Evolutionary conservation across 108 stramenopile species (phyloP).

Genomic region (Bacterosira constricta): DNA sequence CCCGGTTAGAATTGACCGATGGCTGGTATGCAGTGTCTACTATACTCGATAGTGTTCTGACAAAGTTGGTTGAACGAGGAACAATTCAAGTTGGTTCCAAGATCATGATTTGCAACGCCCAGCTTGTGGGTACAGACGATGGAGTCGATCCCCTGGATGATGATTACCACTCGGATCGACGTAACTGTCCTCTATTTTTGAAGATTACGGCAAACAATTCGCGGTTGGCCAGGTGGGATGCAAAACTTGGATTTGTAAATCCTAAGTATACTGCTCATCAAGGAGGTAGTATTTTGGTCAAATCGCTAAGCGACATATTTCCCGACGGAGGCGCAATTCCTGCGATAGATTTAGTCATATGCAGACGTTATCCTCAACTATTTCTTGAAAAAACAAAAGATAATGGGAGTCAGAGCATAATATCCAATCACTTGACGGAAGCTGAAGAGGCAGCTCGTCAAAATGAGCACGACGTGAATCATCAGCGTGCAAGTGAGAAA

Average conservation of each 20-base stretch:
- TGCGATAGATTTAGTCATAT: conserved; percentile 61
- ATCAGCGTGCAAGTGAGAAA: conserved; percentile 54
- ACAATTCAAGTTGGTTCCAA: conserved; percentile 77
- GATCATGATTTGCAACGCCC: conserved; percentile 66
- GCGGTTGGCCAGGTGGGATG: conserved; percentile 79
- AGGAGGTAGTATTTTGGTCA: conserved; percentile 46
- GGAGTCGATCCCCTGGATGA: conserved; percentile 86
- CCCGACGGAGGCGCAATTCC: conserved; percentile 74
- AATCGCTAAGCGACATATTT: conserved; percentile 59
- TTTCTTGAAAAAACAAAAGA: conserved; percentile 57
- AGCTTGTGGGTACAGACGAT: conserved; percentile 68
- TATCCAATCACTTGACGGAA: conserved; percentile 55
- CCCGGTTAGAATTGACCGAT: conserved; percentile 72
- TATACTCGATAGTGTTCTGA: conserved; percentile 52
- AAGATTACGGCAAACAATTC: conserved; percentile 68
- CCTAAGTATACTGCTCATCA: conserved; percentile 4
- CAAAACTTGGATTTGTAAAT: conserved; percentile 77
- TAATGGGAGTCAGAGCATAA: conserved; percentile 7
- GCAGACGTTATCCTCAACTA: conserved; percentile 68
- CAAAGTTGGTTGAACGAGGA: conserved; percentile 37
- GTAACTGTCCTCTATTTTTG: conserved; percentile 40
- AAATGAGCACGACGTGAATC: conserved; percentile 46
- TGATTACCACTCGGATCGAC: conserved; percentile 37
- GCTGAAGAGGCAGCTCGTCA: conserved; percentile 61
- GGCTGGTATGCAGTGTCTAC: conserved; percentile 85